phyloP scores from a whole-genome alignment of 768 basidiomycete genomes.

The Mrakia hoshinonis region DNA sequence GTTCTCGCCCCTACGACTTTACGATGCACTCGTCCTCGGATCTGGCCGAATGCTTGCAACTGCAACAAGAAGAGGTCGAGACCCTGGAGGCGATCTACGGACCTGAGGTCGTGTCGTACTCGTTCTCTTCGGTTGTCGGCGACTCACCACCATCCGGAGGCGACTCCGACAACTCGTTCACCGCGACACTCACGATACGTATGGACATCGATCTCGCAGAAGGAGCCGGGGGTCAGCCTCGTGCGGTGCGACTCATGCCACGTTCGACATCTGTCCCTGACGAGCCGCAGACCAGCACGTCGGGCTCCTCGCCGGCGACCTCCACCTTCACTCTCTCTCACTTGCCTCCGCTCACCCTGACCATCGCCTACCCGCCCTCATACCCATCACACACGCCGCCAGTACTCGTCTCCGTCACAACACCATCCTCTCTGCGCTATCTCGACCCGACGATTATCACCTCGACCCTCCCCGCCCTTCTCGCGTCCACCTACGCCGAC shows the following conservation, averaged over 20 bases:
- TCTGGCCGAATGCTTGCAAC: neutral
- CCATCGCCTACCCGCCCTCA: neutral
- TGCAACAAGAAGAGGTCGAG: constrained; percentile 7
- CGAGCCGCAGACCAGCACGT: neutral
- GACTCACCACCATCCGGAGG: neutral
- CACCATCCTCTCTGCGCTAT: neutral
- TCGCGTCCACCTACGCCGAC: neutral
- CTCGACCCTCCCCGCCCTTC: constrained; percentile 6
- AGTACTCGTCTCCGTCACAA: neutral
- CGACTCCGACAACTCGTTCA: neutral
- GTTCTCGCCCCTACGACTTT: neutral
- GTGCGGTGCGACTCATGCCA: neutral
- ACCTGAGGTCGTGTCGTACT: neutral
- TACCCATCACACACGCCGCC: neutral
- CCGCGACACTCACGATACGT: neutral
- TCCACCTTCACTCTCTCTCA: constrained; percentile 3
- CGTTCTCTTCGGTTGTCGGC: neutral
- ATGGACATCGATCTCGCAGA: constrained; percentile 3
- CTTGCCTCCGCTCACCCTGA: constrained; percentile 1
- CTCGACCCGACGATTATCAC: neutral
- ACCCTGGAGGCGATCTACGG: constrained; percentile 10
- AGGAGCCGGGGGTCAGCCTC: neutral
- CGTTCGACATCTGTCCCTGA: neutral
- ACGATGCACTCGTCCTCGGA: neutral
- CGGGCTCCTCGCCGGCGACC: neutral